Conservation (phyloP, 495 filamentous ascomycete species). For the Lasiosphaeriaceae sp. region DNA sequence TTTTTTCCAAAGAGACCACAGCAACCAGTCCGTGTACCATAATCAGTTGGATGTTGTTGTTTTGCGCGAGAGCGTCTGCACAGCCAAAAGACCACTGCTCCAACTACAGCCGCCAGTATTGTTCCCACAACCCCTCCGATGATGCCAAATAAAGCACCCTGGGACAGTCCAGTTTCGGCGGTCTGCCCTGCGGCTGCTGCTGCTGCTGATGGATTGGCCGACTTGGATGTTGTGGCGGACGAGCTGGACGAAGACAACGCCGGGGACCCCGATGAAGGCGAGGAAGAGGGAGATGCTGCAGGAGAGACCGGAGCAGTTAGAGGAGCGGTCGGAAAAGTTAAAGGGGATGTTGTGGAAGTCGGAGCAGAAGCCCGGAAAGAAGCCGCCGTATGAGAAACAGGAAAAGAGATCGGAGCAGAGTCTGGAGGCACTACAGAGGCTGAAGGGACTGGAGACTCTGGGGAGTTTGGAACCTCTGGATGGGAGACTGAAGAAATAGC, state of each 20-base stretch:
- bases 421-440: too few species aligned
- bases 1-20: background rate
- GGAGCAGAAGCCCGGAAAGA: too few species aligned
- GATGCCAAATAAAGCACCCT: conserved; percentile 22
- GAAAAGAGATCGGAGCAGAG: too few species aligned
- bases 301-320: background rate
- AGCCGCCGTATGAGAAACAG: too few species aligned
- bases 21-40: background rate
- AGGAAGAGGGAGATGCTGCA: background rate
- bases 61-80: conserved; percentile 10
- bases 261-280: background rate
- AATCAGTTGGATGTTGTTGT: background rate
- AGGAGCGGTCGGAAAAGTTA: too few species aligned
- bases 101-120: conserved; percentile 7
- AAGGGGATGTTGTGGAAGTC: too few species aligned
- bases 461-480: too few species aligned
- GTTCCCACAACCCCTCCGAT: conserved; percentile 21
- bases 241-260: background rate
- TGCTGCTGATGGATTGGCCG: background rate
- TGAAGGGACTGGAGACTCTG: too few species aligned
- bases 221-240: background rate
- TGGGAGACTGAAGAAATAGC: too few species aligned
- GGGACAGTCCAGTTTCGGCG: conserved; percentile 6
- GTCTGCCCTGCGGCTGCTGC: background rate
- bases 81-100: conserved; percentile 13